A percentile compares a stretch with the other conserved stretches of the same genome.
Evolutionary conservation across 2,329 filamentous ascomycete genomes (phyloP).

Genomic region (Diplodia seriata): DNA sequence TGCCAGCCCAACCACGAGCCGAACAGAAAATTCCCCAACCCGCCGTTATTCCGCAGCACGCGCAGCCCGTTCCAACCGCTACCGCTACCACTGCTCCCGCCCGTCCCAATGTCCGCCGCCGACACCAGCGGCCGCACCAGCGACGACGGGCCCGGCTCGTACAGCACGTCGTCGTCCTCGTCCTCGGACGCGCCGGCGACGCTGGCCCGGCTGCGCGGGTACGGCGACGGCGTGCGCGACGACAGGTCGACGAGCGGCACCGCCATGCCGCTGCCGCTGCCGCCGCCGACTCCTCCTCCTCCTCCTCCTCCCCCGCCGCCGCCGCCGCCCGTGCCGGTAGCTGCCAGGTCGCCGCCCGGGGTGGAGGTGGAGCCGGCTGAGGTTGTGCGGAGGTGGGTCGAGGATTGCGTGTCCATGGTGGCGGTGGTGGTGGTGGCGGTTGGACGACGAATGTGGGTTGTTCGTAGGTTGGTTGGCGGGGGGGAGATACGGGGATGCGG

Average conservation of each 20-base stretch:
- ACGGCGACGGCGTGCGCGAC: slow-evolving; percentile 52
- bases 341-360: slow-evolving; percentile 48
- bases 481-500: neutral
- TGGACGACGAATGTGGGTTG: no score
- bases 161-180: slow-evolving; percentile 48
- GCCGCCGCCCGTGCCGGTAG: neutral
- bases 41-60: slow-evolving; percentile 48
- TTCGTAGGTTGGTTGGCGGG: neutral
- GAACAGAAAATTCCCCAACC: slow-evolving; percentile 58
- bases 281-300: no score
- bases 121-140: slow-evolving; percentile 48
- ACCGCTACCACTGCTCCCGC: slow-evolving; percentile 15
- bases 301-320: no score
- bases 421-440: slow-evolving; percentile 26
- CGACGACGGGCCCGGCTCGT: slow-evolving; percentile 44
- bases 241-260: slow-evolving; percentile 56
- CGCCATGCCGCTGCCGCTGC: neutral
- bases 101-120: slow-evolving; percentile 41
- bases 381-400: slow-evolving; percentile 48
- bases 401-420: slow-evolving; percentile 33
- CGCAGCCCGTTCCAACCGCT: neutral
- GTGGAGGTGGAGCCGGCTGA: slow-evolving; percentile 47
- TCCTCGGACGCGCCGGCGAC: slow-evolving; percentile 57
- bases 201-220: slow-evolving; percentile 51
- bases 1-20: slow-evolving; percentile 57